A percentile compares a stretch with the other conserved stretches of the same genome.
Evolutionary conservation across 2,329 filamentous ascomycete genomes (phyloP).

Genomic region (Phialophora macrospora): DNA sequence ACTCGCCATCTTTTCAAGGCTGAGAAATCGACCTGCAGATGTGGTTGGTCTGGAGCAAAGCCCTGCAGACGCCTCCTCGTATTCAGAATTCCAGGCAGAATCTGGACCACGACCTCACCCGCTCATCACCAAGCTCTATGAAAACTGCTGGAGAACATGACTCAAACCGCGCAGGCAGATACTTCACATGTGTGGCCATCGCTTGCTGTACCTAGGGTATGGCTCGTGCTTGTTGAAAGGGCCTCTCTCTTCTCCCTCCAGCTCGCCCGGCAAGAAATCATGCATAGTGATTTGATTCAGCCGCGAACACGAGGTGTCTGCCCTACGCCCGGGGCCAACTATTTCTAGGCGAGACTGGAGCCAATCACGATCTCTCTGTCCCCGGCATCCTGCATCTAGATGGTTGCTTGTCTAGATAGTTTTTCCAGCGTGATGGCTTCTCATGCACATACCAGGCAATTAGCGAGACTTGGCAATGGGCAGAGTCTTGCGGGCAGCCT

Average conservation of each 20-base stretch:
- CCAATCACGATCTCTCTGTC: background rate
- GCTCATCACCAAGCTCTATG: background rate
- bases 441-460: background rate
- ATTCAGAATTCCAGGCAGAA: background rate
- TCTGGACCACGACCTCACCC: background rate
- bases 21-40: background rate
- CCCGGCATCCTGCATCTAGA: background rate
- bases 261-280: background rate
- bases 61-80: conserved; percentile 1
- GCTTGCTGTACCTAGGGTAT: background rate
- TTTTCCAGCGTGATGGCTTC: background rate
- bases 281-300: background rate
- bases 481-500: background rate
- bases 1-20: background rate
- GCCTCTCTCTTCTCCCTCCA: background rate
- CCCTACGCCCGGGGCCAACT: background rate
- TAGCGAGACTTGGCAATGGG: conserved; percentile 6
- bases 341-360: background rate
- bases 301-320: background rate
- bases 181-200: background rate
- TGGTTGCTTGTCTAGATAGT: background rate
- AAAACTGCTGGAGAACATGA: background rate
- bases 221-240: background rate
- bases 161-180: background rate
- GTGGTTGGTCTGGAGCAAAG: background rate